phyloP scores from a whole-genome alignment of 306 rosid species.

The Cicer bijugum region DNA sequence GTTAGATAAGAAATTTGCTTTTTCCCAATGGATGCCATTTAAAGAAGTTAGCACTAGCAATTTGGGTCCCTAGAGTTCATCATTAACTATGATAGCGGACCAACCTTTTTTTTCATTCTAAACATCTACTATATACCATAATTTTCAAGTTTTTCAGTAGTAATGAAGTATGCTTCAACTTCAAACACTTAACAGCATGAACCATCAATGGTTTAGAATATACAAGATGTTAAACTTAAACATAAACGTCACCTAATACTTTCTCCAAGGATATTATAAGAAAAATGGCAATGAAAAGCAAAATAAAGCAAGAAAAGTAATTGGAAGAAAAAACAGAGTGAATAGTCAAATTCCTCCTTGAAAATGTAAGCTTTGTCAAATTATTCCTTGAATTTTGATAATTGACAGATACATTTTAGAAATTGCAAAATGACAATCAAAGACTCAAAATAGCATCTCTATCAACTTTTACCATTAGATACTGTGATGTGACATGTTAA shows the following conservation, averaged over 20 bases:
- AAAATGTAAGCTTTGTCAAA: too few relatives aligned
- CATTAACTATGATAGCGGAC: constrained; percentile 40
- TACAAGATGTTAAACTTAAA: background rate
- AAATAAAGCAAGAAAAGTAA: constrained; percentile 40
- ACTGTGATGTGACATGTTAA: too few relatives aligned
- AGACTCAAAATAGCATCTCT: too few relatives aligned
- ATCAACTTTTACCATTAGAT: too few relatives aligned
- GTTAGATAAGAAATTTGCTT: constrained; percentile 51
- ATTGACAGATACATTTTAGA: too few relatives aligned
- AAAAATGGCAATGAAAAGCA: constrained; percentile 19
- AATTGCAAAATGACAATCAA: too few relatives aligned
- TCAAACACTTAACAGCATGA: background rate
- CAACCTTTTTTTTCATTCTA: constrained; percentile 21
- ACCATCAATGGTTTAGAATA: constrained; percentile 3
- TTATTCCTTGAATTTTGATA: too few relatives aligned
- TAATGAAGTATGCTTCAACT: constrained; percentile 20
- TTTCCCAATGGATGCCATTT: constrained; percentile 46
- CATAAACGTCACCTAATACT: constrained; percentile 23
- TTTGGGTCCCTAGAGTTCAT: constrained; percentile 41
- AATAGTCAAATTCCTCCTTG: too few relatives aligned
- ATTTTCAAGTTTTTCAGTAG: constrained; percentile 24
- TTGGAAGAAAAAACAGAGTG: background rate
- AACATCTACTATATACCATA: constrained; percentile 6
- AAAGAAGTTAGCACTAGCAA: constrained; percentile 38
- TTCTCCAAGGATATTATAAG: constrained; percentile 29